Percentiles rank a stretch among this genome's conserved stretches.
phyloP scores from a whole-genome alignment of 2,329 filamentous ascomycete species.

The Exophiala sp. region DNA sequence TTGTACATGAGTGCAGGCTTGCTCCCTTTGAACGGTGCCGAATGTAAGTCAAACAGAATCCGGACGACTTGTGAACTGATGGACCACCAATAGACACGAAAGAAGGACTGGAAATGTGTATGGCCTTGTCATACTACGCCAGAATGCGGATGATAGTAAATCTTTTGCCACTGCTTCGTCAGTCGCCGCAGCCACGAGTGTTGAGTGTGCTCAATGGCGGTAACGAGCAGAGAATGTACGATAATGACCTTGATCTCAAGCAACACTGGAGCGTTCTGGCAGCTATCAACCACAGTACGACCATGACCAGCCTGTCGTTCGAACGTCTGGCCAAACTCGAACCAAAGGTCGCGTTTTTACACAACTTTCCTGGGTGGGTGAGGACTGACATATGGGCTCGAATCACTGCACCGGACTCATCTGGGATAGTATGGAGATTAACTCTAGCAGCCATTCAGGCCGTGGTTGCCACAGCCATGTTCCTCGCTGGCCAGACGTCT shows the following conservation, averaged over 20 bases:
- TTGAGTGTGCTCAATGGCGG: constrained; percentile 53
- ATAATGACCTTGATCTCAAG: constrained; percentile 44
- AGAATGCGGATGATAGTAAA: constrained; percentile 58
- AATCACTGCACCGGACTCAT: constrained; percentile 27
- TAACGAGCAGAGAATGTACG: constrained; percentile 48
- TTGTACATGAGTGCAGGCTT: not conserved
- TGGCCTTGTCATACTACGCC: constrained; percentile 54
- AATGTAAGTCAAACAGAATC: not conserved
- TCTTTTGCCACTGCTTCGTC: constrained; percentile 47
- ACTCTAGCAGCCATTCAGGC: constrained; percentile 10
- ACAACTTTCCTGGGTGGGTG: constrained; percentile 48
- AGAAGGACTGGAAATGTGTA: constrained; percentile 55
- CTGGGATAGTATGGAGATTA: constrained; percentile 1
- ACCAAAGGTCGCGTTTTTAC: constrained; percentile 48
- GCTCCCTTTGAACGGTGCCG: not conserved
- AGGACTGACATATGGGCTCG: constrained; percentile 25
- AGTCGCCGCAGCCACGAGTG: constrained; percentile 38
- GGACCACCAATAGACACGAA: not conserved
- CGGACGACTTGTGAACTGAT: too few species aligned
- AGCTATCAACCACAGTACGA: constrained; percentile 45
- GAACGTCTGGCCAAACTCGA: constrained; percentile 47
- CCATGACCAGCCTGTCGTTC: constrained; percentile 49
- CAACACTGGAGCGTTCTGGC: constrained; percentile 35
- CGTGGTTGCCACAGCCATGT: not conserved
- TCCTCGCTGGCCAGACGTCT: constrained; percentile 7